Base-by-base conservation (phyloP, 768 basidiomycete species). In the Rhizopogon salebrosus region DNA sequence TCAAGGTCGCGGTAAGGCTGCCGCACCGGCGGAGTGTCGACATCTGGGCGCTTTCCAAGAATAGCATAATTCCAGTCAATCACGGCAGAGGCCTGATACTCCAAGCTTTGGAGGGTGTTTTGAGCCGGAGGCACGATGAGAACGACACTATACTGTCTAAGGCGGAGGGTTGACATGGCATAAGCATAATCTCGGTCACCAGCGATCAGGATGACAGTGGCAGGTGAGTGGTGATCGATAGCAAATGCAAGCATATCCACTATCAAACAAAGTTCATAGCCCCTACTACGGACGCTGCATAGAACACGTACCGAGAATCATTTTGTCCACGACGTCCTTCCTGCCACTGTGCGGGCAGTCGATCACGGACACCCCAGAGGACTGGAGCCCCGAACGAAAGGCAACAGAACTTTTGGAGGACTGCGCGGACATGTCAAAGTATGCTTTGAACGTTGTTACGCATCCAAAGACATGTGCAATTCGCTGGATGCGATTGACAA, bases 131-230 rank as follows among this genome's bases (percentile, higher is more conserved):
- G 75, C 39, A 73, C 71, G 39, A 86, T 66, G 20, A 85, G 56
- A 41, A 84, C 67, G 35, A 85, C 75, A 16, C 71, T 67, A 62
- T 82, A 83, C 41, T 69, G 68, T 52, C 83, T 75, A 49, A 80
- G 72, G 34, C 80, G 76, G 41, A 87, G 68, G 29, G 72, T 70
- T 1, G 84, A 79, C 37, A 85, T 65, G 16, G 80, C 79, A 60
- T 85, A 87, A 3, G 79, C 77, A 59, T 85, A 80, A 62, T 87
- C 85, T 41, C 83, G 74, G 63, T 89, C 84, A n/a, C 80, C 83
- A 0, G 85, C 76, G 58, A 89, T 83, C 31, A 89, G 69, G 43
- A 87, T 65, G 58, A 86, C 67, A 16, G 83, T 84, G 26, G 76
- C 61, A 53, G 78, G 76, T 2, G 75, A 49, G 3, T 75, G 69